phyloP scores from a whole-genome alignment of 768 basidiomycete species.

The Cystofilobasidium ferigula region DNA sequence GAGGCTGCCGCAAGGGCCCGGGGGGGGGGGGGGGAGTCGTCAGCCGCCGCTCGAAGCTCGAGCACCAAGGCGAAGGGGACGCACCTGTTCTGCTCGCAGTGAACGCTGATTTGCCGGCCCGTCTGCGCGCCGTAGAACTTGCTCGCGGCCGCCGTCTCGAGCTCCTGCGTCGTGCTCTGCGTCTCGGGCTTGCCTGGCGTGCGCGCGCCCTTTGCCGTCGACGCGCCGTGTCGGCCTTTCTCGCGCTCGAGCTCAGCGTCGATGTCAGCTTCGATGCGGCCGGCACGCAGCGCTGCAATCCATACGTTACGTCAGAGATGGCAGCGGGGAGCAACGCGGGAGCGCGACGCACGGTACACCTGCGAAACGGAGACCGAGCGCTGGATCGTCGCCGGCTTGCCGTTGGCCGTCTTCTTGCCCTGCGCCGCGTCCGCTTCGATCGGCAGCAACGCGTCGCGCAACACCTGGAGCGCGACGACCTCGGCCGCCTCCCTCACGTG shows the following conservation, averaged over 20 bases:
- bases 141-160: slow-evolving; percentile 49
- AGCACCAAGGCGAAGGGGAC: not conserved
- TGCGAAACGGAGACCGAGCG: slow-evolving; percentile 25
- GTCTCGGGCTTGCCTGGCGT: slow-evolving; percentile 47
- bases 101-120: slow-evolving; percentile 68
- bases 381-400: slow-evolving; percentile 15
- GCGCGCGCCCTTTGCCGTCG: slow-evolving; percentile 24
- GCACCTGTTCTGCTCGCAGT: slow-evolving; percentile 65
- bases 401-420: not conserved
- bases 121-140: slow-evolving; percentile 61
- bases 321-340: not conserved
- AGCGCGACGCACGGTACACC: not conserved
- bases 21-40: not conserved
- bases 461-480: slow-evolving; percentile 63
- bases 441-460: slow-evolving; percentile 69
- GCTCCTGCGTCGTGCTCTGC: slow-evolving; percentile 43
- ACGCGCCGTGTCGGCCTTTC: slow-evolving; percentile 27
- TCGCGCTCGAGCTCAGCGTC: slow-evolving; percentile 20
- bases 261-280: slow-evolving; percentile 20
- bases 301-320: not conserved
- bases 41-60: not conserved
- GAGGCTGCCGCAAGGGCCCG: slow-evolving; percentile 46
- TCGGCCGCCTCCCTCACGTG: slow-evolving; percentile 57
- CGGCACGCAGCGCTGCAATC: slow-evolving; percentile 12
- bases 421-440: slow-evolving; percentile 29